These are phyloP conservation scores for Striga hermonthica DNA, from an alignment of 305 asterid species.

Conservation along the genomic window DNA sequence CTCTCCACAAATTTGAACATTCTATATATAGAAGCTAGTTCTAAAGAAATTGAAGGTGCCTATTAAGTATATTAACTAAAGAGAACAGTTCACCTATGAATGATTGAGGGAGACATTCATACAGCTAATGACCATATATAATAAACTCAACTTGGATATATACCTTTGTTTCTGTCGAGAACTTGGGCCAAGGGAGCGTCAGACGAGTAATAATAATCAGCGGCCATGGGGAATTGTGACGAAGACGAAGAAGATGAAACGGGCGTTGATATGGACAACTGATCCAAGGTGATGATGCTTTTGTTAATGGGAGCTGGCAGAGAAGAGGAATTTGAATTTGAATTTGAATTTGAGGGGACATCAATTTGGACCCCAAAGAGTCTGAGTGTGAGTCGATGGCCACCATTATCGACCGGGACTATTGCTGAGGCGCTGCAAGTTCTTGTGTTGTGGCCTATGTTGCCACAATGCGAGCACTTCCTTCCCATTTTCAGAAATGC, in stretches of 20 bases:
- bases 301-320: conserved; percentile 44
- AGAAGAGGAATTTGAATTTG: no score
- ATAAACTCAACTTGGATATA: conserved; percentile 24
- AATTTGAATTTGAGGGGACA: conserved; percentile 26
- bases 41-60: no score
- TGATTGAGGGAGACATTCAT: no score
- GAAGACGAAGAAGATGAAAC: conserved; percentile 43
- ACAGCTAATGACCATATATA: no score
- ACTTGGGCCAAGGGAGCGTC: conserved; percentile 39
- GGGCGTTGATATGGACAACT: conserved; percentile 39
- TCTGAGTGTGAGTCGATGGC: conserved; percentile 52
- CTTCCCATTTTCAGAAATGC: conserved; percentile 48
- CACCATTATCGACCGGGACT: not conserved
- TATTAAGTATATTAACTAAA: no score
- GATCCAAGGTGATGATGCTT: conserved; percentile 57
- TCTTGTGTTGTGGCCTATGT: conserved; percentile 68
- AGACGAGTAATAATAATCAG: conserved; percentile 41
- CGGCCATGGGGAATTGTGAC: conserved; percentile 21
- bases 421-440: conserved; percentile 46
- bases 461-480: conserved; percentile 72
- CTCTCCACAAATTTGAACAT: no score
- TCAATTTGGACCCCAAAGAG: conserved; percentile 68
- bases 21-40: no score
- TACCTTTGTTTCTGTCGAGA: conserved; percentile 56
- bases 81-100: no score